Evolutionary conservation across 805 yeast genomes (phyloP).

Genomic region (Blastobotrys chiropterorum): DNA sequence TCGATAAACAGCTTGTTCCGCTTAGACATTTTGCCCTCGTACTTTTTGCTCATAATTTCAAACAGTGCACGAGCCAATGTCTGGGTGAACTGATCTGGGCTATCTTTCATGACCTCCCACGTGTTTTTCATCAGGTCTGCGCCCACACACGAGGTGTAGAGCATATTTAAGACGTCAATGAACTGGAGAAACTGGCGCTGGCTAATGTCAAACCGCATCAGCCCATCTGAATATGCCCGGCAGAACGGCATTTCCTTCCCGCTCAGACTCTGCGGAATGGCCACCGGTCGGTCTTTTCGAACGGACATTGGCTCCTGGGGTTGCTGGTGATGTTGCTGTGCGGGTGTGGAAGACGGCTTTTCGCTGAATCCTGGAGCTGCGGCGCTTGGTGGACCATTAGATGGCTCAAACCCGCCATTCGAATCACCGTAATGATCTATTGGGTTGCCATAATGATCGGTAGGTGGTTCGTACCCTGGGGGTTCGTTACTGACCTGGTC

Average conservation of each 20-base stretch:
- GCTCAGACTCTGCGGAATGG: not conserved
- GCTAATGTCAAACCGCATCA: not conserved
- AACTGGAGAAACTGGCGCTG: not conserved
- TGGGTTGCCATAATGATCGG: not conserved
- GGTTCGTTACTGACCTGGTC: not conserved
- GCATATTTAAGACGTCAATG: not conserved
- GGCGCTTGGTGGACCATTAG: not conserved
- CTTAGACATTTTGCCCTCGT: not conserved
- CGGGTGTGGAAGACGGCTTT: too few species aligned
- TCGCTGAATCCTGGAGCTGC: not conserved
- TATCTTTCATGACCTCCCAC: not conserved
- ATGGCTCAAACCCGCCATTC: not conserved
- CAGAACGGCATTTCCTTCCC: not conserved
- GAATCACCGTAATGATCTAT: not conserved
- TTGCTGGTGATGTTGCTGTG: not conserved
- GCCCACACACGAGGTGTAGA: not conserved
- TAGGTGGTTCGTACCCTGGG: not conserved
- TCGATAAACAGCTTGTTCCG: not conserved
- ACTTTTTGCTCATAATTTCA: not conserved
- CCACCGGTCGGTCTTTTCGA: not conserved
- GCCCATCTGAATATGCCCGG: not conserved
- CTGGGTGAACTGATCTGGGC: not conserved
- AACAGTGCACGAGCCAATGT: not conserved
- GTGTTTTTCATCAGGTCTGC: not conserved
- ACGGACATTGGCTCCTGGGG: not conserved